Percentiles rank a stretch among this genome's conserved stretches.
These are phyloP conservation scores for Cercospora sp. DNA, from an alignment of 2,329 filamentous ascomycete genomes.

Conservation along the genomic window DNA sequence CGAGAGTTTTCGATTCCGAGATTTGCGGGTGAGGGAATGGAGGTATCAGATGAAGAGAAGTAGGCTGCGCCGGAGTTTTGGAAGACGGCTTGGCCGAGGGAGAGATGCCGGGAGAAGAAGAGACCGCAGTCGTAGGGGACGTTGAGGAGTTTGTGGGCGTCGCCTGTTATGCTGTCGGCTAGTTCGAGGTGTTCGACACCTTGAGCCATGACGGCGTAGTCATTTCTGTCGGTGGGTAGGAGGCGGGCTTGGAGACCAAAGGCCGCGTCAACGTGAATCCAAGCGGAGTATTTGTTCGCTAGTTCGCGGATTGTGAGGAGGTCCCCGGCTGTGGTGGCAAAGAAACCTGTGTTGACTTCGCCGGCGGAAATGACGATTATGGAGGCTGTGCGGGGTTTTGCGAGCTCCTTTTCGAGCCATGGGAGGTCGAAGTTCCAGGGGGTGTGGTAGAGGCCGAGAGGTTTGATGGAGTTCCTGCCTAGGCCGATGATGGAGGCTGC, in stretches of 20 bases:
- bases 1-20: slow-evolving; percentile 89
- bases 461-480: slow-evolving; percentile 67
- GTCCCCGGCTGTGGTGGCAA: slow-evolving; percentile 65
- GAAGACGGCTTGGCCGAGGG: slow-evolving; percentile 65
- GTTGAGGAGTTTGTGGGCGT: slow-evolving; percentile 90
- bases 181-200: slow-evolving; percentile 68
- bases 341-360: slow-evolving; percentile 88
- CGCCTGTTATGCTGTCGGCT: slow-evolving; percentile 82
- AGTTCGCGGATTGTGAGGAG: slow-evolving; percentile 64
- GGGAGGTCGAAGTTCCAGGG: slow-evolving; percentile 71
- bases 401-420: slow-evolving; percentile 62
- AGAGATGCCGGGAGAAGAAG: slow-evolving; percentile 71
- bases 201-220: slow-evolving; percentile 59
- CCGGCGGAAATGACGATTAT: slow-evolving; percentile 81
- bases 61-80: slow-evolving; percentile 85
- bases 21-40: slow-evolving; percentile 78
- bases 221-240: slow-evolving; percentile 53
- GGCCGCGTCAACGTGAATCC: slow-evolving; percentile 90
- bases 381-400: slow-evolving; percentile 56
- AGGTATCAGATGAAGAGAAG: slow-evolving; percentile 49
- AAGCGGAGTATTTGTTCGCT: slow-evolving; percentile 72
- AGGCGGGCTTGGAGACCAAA: slow-evolving; percentile 80
- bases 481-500: slow-evolving; percentile 80
- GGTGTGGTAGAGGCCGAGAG: slow-evolving; percentile 56
- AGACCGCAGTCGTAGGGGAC: slow-evolving; percentile 93